Evolutionary conservation across 2,329 filamentous ascomycete genomes (phyloP).

Genomic region (Apiospora arundinis): DNA sequence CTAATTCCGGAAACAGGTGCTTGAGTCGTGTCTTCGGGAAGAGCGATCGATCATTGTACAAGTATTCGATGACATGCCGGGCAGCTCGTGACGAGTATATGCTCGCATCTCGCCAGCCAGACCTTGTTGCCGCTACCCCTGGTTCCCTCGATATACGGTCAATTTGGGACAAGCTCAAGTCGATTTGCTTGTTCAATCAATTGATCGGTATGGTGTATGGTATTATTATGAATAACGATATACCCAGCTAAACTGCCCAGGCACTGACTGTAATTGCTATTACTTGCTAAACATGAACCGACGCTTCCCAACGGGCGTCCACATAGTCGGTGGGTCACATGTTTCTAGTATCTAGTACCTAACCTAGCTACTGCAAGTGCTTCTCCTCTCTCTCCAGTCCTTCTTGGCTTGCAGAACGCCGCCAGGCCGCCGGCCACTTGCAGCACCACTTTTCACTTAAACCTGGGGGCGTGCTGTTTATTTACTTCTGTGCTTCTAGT

Average conservation of each 20-base stretch:
- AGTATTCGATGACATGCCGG: not conserved
- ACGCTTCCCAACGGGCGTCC: conserved; percentile 16
- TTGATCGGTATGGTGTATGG: too few species aligned
- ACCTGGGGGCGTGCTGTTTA: not conserved
- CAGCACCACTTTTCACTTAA: conserved; percentile 9
- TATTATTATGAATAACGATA: too few species aligned
- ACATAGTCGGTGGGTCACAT: conserved; percentile 8
- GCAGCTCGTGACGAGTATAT: conserved; percentile 11
- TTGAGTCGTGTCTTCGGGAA: conserved; percentile 14
- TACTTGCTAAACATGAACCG: not conserved
- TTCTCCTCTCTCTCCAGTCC: not conserved
- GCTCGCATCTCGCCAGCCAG: not conserved
- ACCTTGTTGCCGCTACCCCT: not conserved
- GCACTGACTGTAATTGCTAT: too few species aligned
- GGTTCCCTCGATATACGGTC: not conserved
- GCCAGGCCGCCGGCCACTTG: not conserved
- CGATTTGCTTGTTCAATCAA: not conserved
- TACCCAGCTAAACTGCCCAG: not conserved
- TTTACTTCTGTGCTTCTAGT: not conserved
- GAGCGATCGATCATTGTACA: conserved; percentile 1
- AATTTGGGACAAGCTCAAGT: not conserved
- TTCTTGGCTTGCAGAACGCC: not conserved
- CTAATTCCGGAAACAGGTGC: not conserved
- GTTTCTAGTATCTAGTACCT: not conserved
- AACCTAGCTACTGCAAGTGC: not conserved